Conservation (phyloP, 2,329 filamentous ascomycete genomes). For the Colletotrichum tropicicola region DNA sequence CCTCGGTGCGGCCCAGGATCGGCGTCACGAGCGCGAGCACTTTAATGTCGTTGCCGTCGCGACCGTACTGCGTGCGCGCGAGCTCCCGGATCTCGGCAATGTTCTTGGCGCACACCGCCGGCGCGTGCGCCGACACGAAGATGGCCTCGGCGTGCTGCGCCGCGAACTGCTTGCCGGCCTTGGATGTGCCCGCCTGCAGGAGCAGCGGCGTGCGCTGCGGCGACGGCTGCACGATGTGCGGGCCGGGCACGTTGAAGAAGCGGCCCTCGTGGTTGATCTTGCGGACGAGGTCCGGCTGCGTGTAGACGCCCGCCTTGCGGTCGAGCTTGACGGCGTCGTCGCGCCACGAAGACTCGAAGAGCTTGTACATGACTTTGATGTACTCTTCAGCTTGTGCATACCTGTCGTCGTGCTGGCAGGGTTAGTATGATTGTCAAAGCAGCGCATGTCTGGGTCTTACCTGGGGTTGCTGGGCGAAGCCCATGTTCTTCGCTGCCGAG, state of each 20-base stretch:
- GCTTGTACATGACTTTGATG: slow-evolving; percentile 71
- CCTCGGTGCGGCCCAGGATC: slow-evolving; percentile 71
- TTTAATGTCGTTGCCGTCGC: slow-evolving; percentile 70
- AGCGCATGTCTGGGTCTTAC: slow-evolving; percentile 22
- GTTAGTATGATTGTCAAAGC: neutral
- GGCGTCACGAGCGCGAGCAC: slow-evolving; percentile 73
- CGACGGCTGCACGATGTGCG: slow-evolving; percentile 71
- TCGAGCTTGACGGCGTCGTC: slow-evolving; percentile 72
- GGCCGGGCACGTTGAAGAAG: slow-evolving; percentile 70
- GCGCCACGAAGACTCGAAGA: slow-evolving; percentile 74
- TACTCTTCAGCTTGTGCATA: slow-evolving; percentile 73
- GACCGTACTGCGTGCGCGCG: slow-evolving; percentile 60
- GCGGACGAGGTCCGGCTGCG: slow-evolving; percentile 59
- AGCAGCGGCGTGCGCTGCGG: slow-evolving; percentile 76
- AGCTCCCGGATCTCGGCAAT: slow-evolving; percentile 70
- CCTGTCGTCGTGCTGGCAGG: slow-evolving; percentile 66
- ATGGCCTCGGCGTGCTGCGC: slow-evolving; percentile 77
- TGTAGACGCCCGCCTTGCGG: slow-evolving; percentile 66
- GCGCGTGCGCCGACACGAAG: slow-evolving; percentile 73
- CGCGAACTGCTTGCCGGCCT: slow-evolving; percentile 72
- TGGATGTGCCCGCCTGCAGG: slow-evolving; percentile 75
- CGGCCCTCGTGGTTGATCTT: slow-evolving; percentile 73
- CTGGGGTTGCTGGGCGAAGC: slow-evolving; percentile 62
- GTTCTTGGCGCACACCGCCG: slow-evolving; percentile 67
- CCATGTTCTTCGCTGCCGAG: slow-evolving; percentile 73